Conservation (phyloP, 495 filamentous ascomycete species). For the Aspergillus taichungensis region DNA sequence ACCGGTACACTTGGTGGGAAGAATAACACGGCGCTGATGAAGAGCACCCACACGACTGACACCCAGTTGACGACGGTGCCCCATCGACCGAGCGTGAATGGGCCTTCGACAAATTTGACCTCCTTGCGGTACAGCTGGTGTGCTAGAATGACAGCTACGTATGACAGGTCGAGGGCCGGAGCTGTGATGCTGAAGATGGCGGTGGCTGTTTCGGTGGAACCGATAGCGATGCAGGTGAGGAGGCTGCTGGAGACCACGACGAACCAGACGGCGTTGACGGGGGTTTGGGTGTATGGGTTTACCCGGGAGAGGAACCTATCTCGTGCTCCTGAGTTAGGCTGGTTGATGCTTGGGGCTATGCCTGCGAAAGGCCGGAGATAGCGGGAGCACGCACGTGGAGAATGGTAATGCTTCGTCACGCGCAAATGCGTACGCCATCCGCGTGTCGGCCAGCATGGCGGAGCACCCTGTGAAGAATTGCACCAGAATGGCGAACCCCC, state of each 20-base stretch:
- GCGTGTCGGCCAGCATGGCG: slow-evolving; percentile 60
- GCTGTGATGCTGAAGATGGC: slow-evolving; percentile 67
- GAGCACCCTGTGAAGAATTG: slow-evolving; percentile 66
- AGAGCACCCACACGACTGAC: slow-evolving; percentile 55
- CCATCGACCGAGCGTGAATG: slow-evolving; percentile 55
- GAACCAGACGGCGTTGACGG: slow-evolving; percentile 64
- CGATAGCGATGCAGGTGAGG: slow-evolving; percentile 61
- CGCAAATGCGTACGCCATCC: slow-evolving; percentile 68
- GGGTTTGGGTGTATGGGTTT: slow-evolving; percentile 50
- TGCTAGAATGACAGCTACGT: slow-evolving; percentile 59
- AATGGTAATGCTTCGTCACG: slow-evolving; percentile 62
- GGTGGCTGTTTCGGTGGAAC: slow-evolving; percentile 55
- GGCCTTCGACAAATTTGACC: slow-evolving; percentile 54
- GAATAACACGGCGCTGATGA: slow-evolving; percentile 61
- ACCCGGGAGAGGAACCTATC: slow-evolving; percentile 48
- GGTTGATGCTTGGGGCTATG: too few species aligned
- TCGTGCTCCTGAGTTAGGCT: too few species aligned
- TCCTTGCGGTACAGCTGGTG: slow-evolving; percentile 49
- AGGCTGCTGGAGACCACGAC: slow-evolving; percentile 53
- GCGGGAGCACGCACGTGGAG: slow-evolving; percentile 36
- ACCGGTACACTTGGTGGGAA: slow-evolving; percentile 55
- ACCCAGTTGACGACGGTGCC: slow-evolving; percentile 50
- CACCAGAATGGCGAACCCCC: slow-evolving; percentile 59
- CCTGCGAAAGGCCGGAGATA: background rate
- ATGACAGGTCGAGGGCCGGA: slow-evolving; percentile 59